Base-by-base conservation (phyloP, 176 grass and related monocot species). In the Eleusine indica region DNA sequence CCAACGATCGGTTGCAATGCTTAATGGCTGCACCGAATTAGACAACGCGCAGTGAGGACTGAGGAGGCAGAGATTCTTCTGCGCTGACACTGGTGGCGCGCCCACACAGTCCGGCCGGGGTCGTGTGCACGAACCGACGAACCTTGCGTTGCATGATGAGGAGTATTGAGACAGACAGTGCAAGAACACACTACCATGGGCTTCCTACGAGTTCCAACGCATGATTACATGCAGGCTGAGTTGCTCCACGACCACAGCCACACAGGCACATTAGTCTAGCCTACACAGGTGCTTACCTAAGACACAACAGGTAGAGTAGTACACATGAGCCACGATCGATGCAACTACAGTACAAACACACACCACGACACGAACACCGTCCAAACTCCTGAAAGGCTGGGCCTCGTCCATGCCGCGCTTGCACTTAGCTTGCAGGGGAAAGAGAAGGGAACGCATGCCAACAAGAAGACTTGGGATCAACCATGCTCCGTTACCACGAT, bases 161-260 rank as follows among this genome's bases (percentile, higher is more conserved):
- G 25, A 25, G 25, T 25, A 25, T 25, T 25, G 25, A 25, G 25
- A 25, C 25, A 25, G 4, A 16, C 18, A 43, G 41, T 18, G 43
- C 7, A 48, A 48, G 44, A 17, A 28, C 19, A 71, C 0, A 25
- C 25, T 35, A 35, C 22, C 42, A 71, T 21, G 43, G 28, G 69
- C 10, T 44, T 62, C 75, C 75, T 64, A 29, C 75, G 40, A 78
- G 58, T 65, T 46, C 57, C 75, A 46, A 46, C 9, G 21, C 54
- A 21, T 21, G 54, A 2, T 6, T 58, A 6, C 5, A 6, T 4
- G 0, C 3, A 3, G 53, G 53, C 5, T 53, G 25, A 25, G 25
- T 9, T 49, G 12, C 48, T 25, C 25, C 25, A 0, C 25, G 25
- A 25, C 25, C 25, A 25, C 25, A 25, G 25, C 25, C 25, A 25